A percentile compares a stretch with the other conserved stretches of the same genome.
These are phyloP conservation scores for Holtermanniella nyarrowii DNA, from an alignment of 768 basidiomycete genomes.

Conservation along the genomic window DNA sequence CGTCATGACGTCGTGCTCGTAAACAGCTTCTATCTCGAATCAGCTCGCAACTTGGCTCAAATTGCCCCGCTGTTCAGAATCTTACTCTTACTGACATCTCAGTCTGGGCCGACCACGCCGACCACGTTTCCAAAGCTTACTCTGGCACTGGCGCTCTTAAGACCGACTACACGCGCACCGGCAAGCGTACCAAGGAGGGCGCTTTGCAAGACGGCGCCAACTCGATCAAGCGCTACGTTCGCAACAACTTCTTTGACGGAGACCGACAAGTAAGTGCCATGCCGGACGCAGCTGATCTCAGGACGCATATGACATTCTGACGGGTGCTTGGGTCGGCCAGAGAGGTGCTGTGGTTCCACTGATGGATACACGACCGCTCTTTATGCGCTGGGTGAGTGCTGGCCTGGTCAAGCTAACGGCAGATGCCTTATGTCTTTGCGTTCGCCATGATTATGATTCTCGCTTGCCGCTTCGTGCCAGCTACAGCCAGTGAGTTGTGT, in stretches of 20 bases:
- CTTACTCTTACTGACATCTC: background rate
- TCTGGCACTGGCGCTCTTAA: slow-evolving; percentile 92
- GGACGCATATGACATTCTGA: slow-evolving; percentile 91
- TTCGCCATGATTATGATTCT: slow-evolving; percentile 80
- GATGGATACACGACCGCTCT: slow-evolving; percentile 66
- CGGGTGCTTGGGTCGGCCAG: slow-evolving; percentile 80
- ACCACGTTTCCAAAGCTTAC: slow-evolving; percentile 79
- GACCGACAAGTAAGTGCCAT: slow-evolving; percentile 58
- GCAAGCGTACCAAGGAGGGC: slow-evolving; percentile 73
- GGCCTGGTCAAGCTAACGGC: background rate
- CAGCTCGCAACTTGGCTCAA: too few species aligned
- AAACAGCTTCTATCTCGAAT: too few species aligned
- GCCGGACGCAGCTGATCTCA: slow-evolving; percentile 31
- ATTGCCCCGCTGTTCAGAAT: too few species aligned
- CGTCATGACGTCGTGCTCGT: background rate
- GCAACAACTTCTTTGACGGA: slow-evolving; percentile 96
- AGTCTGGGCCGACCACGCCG: slow-evolving; percentile 99
- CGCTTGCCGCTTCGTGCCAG: slow-evolving; percentile 75
- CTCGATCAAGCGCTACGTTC: slow-evolving; percentile 70
- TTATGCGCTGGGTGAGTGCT: slow-evolving; percentile 65
- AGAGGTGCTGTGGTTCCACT: slow-evolving; percentile 62
- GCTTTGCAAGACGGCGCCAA: slow-evolving; percentile 76
- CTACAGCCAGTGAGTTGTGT: slow-evolving; percentile 62
- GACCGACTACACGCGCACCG: slow-evolving; percentile 91
- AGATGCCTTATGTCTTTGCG: slow-evolving; percentile 75